Base-by-base conservation (phyloP, 305 asterid genomes). In the Withania somnifera region DNA sequence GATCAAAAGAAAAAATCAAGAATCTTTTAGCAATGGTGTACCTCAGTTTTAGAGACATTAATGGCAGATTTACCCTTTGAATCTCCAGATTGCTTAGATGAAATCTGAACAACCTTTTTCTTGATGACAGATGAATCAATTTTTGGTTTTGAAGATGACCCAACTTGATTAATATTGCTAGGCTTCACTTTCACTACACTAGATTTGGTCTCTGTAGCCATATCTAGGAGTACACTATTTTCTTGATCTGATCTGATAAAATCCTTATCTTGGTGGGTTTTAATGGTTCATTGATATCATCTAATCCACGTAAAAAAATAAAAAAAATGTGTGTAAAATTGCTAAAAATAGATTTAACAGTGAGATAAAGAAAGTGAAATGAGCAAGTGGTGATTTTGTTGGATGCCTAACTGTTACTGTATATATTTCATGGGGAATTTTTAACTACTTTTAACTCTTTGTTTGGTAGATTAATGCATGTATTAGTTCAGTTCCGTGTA, bases 71-170 rank as follows among this genome's bases (percentile, higher is more conserved):
- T 73, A 75, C 75, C 83, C 86, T 88, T 91, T 67, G 86, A 78
- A 87, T 88, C 94, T 81, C 82, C 52, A 78, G 85, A 86, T 84
- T 5, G 86, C 87, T 84, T 88, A 67, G 88, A 68, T 42, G 94
- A 84, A 82, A 81, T 88, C 87, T 86, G 91, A 54, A 82, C 69
- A 82, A 66, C 73, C 75, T 87, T 93, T 87, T 87, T 94, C 92
- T 86, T 91, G 8, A 77, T 80, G 11, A 82, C 40, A 68, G 92
- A 87, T 85, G 91, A 81, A 84, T 90, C 95, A 20, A 87, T 22
- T 86, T 77, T 91, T 84, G 87, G 73, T 82, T 81, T 88, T 8
- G 88, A 81, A 76, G 90, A 86, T 56, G 88, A 86, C 7, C 87
- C 89, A 81, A 73, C 40, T 47, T 73, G 79, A 26, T 24, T 47